Base-by-base conservation (phyloP, 2,329 filamentous ascomycete genomes). In the Aspergillus glaucus region DNA sequence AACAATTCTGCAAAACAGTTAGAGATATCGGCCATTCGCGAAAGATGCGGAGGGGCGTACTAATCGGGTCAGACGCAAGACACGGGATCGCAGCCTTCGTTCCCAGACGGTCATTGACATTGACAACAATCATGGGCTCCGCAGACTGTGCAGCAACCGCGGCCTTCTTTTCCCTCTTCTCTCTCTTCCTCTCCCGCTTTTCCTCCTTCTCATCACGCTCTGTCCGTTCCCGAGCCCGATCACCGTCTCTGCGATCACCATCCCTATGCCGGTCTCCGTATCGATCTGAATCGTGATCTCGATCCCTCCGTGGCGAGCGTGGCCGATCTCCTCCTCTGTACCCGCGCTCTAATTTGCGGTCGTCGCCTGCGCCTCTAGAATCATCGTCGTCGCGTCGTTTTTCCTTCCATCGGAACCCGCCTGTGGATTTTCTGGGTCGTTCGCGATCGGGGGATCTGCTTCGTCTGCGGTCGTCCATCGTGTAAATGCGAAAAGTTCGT, bases 11-110 rank as follows among this genome's bases (percentile, higher is more conserved):
- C 19, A 36, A 37, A 21, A 40, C 36, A 19, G 17, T 28, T 32
- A 46, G 54, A 55, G 53, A 43, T 12, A 32, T 41, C 36, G 15
- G 17, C 8, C n/a, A 41, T 22, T 21, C 21, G 39, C 24, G 9
- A 6, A 42, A 44, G 19, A 36, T 19, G 34, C 17, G 36, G 15
- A 26, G 48, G 41, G 45, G 66, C 71, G 60, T 50, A 73, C 73
- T 85, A 56, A 96, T 85, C 6, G 84, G 85, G 71, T 97, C 92
- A 3, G 83, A 86, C 0, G 88, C 84, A 49, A 95, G 76, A 66
- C 91, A 96, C 0, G 92, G 92, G 55, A 97, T 93, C 46, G 88
- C 86, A 14, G 91, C 88, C 63, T 95, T 95, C n/a, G 92, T 96
- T 10, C 92, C 92, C 32, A 97, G 75, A n/a, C 92, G 81, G 69